These are phyloP conservation scores for Iberis pinnata DNA, from an alignment of 345 rosid species.

Conservation along the genomic window DNA sequence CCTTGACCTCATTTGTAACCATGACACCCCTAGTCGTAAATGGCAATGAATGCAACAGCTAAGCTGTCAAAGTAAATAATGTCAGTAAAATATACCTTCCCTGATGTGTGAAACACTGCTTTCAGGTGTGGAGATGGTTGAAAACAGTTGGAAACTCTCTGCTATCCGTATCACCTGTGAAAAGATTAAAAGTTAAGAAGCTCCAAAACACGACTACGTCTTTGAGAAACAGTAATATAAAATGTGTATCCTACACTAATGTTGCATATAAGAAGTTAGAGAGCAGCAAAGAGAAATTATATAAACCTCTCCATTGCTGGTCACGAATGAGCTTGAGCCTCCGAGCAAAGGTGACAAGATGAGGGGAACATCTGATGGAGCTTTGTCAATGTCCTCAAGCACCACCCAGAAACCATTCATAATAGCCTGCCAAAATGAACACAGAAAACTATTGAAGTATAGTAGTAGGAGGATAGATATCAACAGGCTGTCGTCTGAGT, in stretches of 20 bases:
- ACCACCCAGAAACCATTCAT: slow-evolving; percentile 86
- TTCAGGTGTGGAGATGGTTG: slow-evolving; percentile 67
- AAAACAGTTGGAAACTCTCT: slow-evolving; percentile 77
- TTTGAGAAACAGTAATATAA: slow-evolving; percentile 8
- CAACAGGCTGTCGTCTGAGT: slow-evolving; percentile 9
- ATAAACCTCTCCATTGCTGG: slow-evolving; percentile 84
- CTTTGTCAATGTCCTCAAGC: slow-evolving; percentile 90
- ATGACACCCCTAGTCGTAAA: slow-evolving; percentile 16
- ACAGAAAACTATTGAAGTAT: background rate
- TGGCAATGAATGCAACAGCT: slow-evolving; percentile 8
- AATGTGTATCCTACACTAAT: background rate
- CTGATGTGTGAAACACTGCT: slow-evolving; percentile 34
- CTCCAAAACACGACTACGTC: slow-evolving; percentile 1
- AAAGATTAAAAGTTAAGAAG: slow-evolving; percentile 13
- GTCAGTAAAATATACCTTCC: slow-evolving; percentile 42
- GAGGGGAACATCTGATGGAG: slow-evolving; percentile 79
- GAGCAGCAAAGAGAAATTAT: slow-evolving; percentile 10
- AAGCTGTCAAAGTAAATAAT: slow-evolving; percentile 8
- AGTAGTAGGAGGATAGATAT: slow-evolving; percentile 12
- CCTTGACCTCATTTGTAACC: slow-evolving; percentile 4
- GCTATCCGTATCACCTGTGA: slow-evolving; percentile 74
- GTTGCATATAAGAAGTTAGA: background rate
- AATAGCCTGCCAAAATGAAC: slow-evolving; percentile 49
- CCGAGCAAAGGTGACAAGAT: slow-evolving; percentile 75
- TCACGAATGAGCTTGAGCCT: slow-evolving; percentile 57